Base-by-base conservation (phyloP, 129 eudicot species). In the Artemisia argyi region DNA sequence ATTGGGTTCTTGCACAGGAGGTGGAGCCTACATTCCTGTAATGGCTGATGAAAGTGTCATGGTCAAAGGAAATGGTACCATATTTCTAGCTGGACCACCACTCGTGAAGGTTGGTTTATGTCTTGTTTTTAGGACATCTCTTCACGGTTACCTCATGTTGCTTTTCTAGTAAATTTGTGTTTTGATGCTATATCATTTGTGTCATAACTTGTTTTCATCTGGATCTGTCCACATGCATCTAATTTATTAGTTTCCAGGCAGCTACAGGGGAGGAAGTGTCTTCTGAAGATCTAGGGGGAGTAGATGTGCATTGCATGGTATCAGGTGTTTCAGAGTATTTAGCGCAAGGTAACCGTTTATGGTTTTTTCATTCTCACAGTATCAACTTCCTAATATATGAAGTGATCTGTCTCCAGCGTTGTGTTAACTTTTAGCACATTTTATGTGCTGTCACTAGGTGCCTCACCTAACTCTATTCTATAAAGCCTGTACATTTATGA, bases 1-100 rank as follows among this genome's bases (percentile, higher is more conserved):
- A 26, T 66, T 94, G 98, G 98, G 98, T 73, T 94, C 97, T 68
- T 94, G 98, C 80, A 94, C 98, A 26, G 98, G 97, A 30, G 98
- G 98, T 66, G 98, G 98, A 62, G 98, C 98, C 58, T 94, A 94
- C 74, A 94, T 94, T 49, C 98, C 98, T 66, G 98, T 97, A 26
- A 94, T 94, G 98, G 98, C 98, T 53, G 98, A 94, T 84, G 97
- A 94, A 82, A 90, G 97, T 73, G 98, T 94, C 61, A 94, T 94
- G 98, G 98, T 94, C 51, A 94, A 90, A 86, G 98, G 98, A 83
- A 94, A 94, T 74, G 98, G 97, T 72, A 94, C 98, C 81, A 94
- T 94, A 63, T 94, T 94, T 69, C 83, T 94, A 62, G 98, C 98
- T 53, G 98, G 98, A 48, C 98, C 98, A 61, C 98, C 98, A 56